Conservation (phyloP, 192 early-diverging fungal species). For the Chytriomyces sp. region DNA sequence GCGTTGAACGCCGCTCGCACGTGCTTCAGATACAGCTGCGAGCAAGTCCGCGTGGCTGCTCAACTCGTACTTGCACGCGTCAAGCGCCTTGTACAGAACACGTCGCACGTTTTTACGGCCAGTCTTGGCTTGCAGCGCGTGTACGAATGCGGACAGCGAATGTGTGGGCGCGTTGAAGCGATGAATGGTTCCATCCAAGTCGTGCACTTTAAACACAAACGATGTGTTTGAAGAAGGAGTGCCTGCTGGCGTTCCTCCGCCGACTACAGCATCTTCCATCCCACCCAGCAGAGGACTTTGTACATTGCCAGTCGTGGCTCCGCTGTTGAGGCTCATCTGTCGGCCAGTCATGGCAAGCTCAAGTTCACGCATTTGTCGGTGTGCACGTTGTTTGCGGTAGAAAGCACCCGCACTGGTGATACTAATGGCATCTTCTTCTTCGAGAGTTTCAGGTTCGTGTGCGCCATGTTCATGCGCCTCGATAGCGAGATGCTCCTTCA, state of each 20-base stretch:
- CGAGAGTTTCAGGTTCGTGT: neutral
- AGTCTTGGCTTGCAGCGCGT: constrained; percentile 17
- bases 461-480: neutral
- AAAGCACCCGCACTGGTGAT: constrained; percentile 33
- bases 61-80: neutral
- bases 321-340: constrained; percentile 6
- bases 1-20: constrained; percentile 7
- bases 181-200: constrained; percentile 54
- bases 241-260: neutral
- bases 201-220: constrained; percentile 58
- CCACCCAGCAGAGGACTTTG: neutral
- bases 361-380: constrained; percentile 7
- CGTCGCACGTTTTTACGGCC: constrained; percentile 10
- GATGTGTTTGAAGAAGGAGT: neutral
- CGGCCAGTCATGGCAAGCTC: neutral
- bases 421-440: constrained; percentile 1
- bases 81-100: neutral
- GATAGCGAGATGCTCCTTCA: neutral
- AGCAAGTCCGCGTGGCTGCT: neutral
- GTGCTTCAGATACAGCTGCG: constrained; percentile 18
- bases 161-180: constrained; percentile 39
- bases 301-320: neutral
- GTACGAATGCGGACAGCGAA: neutral
- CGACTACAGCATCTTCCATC: neutral
- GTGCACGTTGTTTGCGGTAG: constrained; percentile 24